Evolutionary conservation across 768 basidiomycete genomes (phyloP).

Genomic region (Russula compacta): DNA sequence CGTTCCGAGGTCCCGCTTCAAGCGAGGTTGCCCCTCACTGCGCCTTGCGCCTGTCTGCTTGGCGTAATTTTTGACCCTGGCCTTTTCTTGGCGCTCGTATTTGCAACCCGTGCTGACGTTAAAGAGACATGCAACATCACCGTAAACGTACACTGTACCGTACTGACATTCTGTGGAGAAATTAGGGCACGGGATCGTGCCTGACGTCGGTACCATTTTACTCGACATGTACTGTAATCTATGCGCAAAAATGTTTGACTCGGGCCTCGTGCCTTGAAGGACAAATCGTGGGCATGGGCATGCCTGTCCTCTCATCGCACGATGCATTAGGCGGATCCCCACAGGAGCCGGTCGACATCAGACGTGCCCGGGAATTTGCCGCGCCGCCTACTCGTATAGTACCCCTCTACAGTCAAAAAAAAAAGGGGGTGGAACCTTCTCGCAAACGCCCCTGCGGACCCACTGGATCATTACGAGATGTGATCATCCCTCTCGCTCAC

Average conservation of each 20-base stretch:
- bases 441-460: not conserved
- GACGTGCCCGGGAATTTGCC: not conserved
- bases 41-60: not conserved
- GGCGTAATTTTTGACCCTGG: not conserved
- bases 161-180: not conserved
- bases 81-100: too few species aligned
- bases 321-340: slow-evolving; percentile 1
- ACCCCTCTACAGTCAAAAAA: not conserved
- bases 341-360: not conserved
- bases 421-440: not conserved
- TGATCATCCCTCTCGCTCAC: not conserved
- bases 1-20: not conserved
- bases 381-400: not conserved
- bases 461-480: not conserved
- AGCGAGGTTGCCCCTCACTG: too few species aligned
- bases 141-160: not conserved
- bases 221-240: slow-evolving; percentile 26
- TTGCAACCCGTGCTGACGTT: not conserved
- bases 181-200: not conserved
- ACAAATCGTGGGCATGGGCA: not conserved
- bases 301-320: not conserved
- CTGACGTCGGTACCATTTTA: not conserved
- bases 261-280: not conserved
- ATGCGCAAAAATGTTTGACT: not conserved
- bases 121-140: slow-evolving; percentile 13